These are phyloP conservation scores for Chrysanthemum lavandulifolium DNA, from an alignment of 129 eudicot genomes.

Conservation along the genomic window DNA sequence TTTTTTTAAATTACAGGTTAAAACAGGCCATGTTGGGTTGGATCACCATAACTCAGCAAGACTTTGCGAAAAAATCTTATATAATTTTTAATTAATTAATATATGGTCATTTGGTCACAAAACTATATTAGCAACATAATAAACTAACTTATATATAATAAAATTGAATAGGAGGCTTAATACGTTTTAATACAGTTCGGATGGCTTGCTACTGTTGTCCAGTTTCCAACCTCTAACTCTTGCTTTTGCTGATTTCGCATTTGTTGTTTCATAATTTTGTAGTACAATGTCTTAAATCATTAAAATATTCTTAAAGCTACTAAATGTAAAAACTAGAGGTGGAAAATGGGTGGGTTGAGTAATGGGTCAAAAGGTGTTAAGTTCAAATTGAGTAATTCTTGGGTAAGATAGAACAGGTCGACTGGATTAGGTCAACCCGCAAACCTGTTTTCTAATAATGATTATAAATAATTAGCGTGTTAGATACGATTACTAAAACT, in stretches of 20 bases:
- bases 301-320: neutral
- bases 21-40: too few species aligned
- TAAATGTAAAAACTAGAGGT: neutral
- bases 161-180: too few species aligned
- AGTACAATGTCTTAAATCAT: neutral
- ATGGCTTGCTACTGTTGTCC: slow-evolving; percentile 34
- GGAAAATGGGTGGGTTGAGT: neutral
- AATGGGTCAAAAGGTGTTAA: neutral
- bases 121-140: too few species aligned
- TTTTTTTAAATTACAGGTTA: too few species aligned
- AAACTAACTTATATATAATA: too few species aligned
- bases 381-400: neutral
- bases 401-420: neutral
- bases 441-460: neutral
- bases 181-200: neutral
- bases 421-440: neutral
- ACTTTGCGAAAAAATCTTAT: too few species aligned
- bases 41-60: too few species aligned
- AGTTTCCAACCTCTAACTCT: slow-evolving; percentile 23
- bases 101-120: too few species aligned
- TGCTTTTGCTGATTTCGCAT: neutral
- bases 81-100: too few species aligned
- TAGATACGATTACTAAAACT: neutral
- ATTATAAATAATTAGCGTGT: neutral
- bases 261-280: neutral